Evolutionary conservation across 1,284 basidiomycete species (phyloP).

Genomic region (Trichosporon sp.): DNA sequence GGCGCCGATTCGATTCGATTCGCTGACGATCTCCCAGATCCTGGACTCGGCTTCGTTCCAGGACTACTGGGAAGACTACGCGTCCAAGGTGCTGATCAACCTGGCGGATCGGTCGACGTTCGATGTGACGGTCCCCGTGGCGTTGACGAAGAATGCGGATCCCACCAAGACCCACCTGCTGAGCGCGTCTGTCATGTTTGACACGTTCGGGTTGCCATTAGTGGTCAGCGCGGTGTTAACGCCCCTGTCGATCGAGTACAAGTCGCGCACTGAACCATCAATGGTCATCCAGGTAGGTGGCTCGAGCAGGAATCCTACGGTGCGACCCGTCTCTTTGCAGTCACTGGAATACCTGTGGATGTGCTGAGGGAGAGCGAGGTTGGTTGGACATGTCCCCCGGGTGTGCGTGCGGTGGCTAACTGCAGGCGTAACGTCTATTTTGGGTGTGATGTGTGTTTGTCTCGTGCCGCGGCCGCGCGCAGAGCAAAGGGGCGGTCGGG

Average conservation of each 20-base stretch:
- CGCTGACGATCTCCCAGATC: conserved; percentile 9
- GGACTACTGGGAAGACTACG: conserved; percentile 22
- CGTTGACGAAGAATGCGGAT: conserved; percentile 5
- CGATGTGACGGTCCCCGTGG: conserved; percentile 12
- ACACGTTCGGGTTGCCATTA: conserved; percentile 20
- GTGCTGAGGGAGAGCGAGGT: conserved; percentile 1
- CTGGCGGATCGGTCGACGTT: conserved; percentile 14
- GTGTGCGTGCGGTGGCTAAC: background rate
- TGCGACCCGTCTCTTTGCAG: conserved; percentile 13
- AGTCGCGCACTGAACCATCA: background rate
- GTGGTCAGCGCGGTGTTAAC: conserved; percentile 17
- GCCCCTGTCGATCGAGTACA: conserved; percentile 5
- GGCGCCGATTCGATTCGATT: too few species aligned
- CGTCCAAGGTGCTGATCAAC: conserved; percentile 16
- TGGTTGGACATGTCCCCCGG: background rate
- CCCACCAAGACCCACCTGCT: conserved; percentile 16
- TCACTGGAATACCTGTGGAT: conserved; percentile 1
- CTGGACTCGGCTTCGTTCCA: conserved; percentile 17
- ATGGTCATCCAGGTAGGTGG: conserved; percentile 26
- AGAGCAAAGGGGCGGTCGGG: too few species aligned
- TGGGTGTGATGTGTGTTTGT: too few species aligned
- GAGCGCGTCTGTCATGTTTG: conserved; percentile 14
- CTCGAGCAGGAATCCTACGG: conserved; percentile 12
- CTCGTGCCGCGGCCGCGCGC: too few species aligned
- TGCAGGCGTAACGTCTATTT: background rate